A percentile compares a stretch with the other conserved stretches of the same genome.
phyloP scores from a whole-genome alignment of 768 basidiomycete genomes.

The Xerocomus potaroensis region DNA sequence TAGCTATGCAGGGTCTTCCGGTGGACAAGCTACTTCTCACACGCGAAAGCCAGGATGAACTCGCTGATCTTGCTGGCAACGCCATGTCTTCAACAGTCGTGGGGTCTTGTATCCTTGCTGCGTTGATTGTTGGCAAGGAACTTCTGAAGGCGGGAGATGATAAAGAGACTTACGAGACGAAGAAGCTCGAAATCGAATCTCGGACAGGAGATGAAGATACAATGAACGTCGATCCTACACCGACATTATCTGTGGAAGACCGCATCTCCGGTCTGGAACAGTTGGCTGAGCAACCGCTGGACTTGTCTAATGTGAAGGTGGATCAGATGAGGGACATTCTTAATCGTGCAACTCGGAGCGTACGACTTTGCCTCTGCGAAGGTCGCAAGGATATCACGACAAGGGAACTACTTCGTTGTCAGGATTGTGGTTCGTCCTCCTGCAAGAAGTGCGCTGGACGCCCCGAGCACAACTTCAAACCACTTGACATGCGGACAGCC shows the following conservation, averaged over 20 bases:
- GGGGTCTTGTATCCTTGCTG: conserved; percentile 82
- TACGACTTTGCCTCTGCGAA: conserved; percentile 87
- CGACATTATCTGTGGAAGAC: conserved; percentile 35
- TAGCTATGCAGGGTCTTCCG: conserved; percentile 92
- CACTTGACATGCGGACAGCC: conserved; percentile 47
- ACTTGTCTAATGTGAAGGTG: conserved; percentile 54
- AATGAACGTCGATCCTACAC: conserved; percentile 48
- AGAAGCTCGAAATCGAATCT: conserved; percentile 38
- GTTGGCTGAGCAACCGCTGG: conserved; percentile 58
- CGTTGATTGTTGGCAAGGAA: conserved; percentile 62
- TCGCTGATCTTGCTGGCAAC: conserved; percentile 93
- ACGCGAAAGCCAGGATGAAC: conserved; percentile 88
- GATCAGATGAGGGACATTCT: conserved; percentile 54
- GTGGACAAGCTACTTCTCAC: conserved; percentile 89
- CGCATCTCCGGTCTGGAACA: conserved; percentile 71
- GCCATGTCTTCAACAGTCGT: conserved; percentile 98
- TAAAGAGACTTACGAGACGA: conserved; percentile 62
- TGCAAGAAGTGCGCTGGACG: conserved; percentile 87
- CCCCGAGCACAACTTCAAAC: conserved; percentile 75
- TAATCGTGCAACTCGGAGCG: conserved; percentile 58
- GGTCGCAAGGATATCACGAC: conserved; percentile 76
- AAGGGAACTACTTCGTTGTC: conserved; percentile 61
- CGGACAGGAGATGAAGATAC: conserved; percentile 32
- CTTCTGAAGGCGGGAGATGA: conserved; percentile 68
- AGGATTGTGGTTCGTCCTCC: conserved; percentile 72